Evolutionary conservation across 2,329 filamentous ascomycete species (phyloP).

Genomic region (Claviceps pazoutovae): DNA sequence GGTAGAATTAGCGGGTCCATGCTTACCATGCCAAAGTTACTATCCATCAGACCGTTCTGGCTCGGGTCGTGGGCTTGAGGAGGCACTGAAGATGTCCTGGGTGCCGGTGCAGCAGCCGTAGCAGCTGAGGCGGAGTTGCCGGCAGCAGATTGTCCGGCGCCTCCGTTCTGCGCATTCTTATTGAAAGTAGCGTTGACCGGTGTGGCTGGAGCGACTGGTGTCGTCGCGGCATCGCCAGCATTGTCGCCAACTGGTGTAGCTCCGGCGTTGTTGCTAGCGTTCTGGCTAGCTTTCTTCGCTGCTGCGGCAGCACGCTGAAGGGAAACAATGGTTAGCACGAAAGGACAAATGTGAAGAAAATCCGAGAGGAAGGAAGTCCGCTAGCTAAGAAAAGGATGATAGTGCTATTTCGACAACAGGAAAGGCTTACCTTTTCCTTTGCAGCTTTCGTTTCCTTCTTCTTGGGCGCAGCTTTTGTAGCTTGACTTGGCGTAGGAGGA

Average conservation of each 20-base stretch:
- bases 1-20: too few species aligned
- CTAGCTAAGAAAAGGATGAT: too few species aligned
- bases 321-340: neutral
- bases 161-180: slow-evolving; percentile 18
- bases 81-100: slow-evolving; percentile 18
- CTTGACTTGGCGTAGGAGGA: slow-evolving; percentile 63
- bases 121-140: slow-evolving; percentile 7
- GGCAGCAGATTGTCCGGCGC: slow-evolving; percentile 11
- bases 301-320: slow-evolving; percentile 33
- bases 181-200: slow-evolving; percentile 39
- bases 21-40: slow-evolving; percentile 32
- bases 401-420: neutral
- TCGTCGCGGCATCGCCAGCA: slow-evolving; percentile 41
- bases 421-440: slow-evolving; percentile 50
- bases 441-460: slow-evolving; percentile 58
- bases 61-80: slow-evolving; percentile 30
- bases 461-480: slow-evolving; percentile 60
- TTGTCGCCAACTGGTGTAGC: slow-evolving; percentile 45
- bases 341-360: neutral
- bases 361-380: neutral
- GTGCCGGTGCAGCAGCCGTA: slow-evolving; percentile 13
- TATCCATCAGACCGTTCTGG: slow-evolving; percentile 36
- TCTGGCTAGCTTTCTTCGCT: slow-evolving; percentile 49
- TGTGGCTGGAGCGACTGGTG: slow-evolving; percentile 51
- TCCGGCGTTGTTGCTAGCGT: slow-evolving; percentile 25